phyloP scores from a whole-genome alignment of 345 rosid genomes.

The Syzygium jambos region DNA sequence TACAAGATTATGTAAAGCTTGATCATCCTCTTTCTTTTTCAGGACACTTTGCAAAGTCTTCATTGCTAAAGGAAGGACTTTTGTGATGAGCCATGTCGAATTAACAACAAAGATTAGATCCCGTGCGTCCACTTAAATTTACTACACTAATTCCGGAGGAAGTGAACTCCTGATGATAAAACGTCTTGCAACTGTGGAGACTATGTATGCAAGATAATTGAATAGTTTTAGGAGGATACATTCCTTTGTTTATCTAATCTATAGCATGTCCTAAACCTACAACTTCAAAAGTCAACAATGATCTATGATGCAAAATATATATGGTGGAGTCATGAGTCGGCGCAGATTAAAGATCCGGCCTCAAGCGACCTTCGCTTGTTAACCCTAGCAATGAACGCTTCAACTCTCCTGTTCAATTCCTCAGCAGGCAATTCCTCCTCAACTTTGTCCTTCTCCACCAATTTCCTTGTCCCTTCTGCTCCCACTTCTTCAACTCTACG shows the following conservation, averaged over 20 bases:
- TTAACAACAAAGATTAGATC: too few species aligned
- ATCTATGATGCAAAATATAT: not conserved
- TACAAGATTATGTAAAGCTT: not conserved
- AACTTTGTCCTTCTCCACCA: not conserved
- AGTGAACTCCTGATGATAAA: not conserved
- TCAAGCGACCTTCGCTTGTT: constrained; percentile 47
- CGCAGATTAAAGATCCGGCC: constrained; percentile 4
- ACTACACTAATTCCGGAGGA: not conserved
- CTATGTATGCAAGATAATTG: not conserved
- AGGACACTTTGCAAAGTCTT: not conserved
- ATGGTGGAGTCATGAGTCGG: not conserved
- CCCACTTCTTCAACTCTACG: not conserved
- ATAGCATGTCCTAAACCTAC: not conserved
- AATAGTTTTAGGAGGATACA: not conserved
- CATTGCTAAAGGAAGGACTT: not conserved
- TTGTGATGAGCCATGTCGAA: not conserved
- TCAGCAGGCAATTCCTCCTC: constrained; percentile 18
- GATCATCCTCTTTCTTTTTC: not conserved
- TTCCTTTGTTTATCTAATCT: not conserved
- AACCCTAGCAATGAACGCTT: constrained; percentile 61
- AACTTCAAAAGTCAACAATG: not conserved
- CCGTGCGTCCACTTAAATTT: not conserved
- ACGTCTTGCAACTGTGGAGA: not conserved
- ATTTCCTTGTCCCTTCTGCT: not conserved
- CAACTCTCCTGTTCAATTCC: constrained; percentile 43